Evolutionary conservation across 2,329 filamentous ascomycete species (phyloP).

Genomic region (Alternaria dauci): DNA sequence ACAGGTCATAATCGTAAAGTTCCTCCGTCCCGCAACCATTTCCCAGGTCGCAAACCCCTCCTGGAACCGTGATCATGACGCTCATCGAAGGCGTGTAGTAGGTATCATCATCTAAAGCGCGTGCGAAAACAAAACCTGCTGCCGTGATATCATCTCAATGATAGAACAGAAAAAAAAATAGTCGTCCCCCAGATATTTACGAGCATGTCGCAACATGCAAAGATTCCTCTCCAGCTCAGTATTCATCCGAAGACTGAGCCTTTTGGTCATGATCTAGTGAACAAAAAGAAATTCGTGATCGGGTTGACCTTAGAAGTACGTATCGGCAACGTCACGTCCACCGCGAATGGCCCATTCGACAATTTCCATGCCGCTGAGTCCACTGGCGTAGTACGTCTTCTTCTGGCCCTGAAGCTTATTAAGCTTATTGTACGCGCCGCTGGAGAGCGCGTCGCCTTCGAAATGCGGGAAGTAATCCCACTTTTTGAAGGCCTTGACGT

Average conservation of each 20-base stretch:
- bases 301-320: constrained; percentile 37
- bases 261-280: constrained; percentile 3
- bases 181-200: neutral
- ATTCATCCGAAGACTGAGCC: neutral
- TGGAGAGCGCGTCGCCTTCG: constrained; percentile 34
- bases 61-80: constrained; percentile 34
- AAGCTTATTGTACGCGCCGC: constrained; percentile 43
- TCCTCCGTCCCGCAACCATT: neutral
- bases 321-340: constrained; percentile 47
- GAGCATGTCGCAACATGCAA: neutral
- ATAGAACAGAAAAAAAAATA: neutral
- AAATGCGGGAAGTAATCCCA: constrained; percentile 54
- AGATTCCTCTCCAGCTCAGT: neutral
- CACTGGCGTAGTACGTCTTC: constrained; percentile 50
- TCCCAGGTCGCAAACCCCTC: neutral
- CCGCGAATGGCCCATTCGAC: constrained; percentile 50
- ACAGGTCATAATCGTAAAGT: constrained; percentile 24
- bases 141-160: constrained; percentile 2
- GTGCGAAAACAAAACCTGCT: constrained; percentile 19
- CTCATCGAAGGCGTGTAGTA: constrained; percentile 35
- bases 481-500: constrained; percentile 48
- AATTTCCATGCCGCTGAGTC: constrained; percentile 50
- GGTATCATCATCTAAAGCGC: constrained; percentile 8
- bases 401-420: constrained; percentile 48
- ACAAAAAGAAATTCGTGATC: neutral